Percentiles rank a stretch among this genome's conserved stretches.
Evolutionary conservation across 2,329 filamentous ascomycete species (phyloP).

Genomic region (Epichloe sibirici): DNA sequence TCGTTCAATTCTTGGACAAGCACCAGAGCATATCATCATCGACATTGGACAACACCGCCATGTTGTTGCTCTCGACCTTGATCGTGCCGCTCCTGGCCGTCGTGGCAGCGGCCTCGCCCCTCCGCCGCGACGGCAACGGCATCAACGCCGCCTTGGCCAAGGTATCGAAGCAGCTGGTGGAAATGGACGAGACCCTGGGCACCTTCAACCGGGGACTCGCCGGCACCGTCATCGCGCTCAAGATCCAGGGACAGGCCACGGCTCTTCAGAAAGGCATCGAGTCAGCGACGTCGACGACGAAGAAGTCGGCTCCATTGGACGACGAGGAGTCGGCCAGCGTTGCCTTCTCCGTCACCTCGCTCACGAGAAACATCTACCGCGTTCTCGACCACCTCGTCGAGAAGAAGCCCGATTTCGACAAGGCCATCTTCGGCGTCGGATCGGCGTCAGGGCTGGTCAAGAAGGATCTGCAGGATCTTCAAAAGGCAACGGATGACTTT

Average conservation of each 20-base stretch:
- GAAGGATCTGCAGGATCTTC: neutral
- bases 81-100: neutral
- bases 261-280: neutral
- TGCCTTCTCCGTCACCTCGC: neutral
- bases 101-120: neutral
- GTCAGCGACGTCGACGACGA: neutral
- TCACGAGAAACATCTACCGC: neutral
- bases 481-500: neutral
- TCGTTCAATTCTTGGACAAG: too few relatives aligned
- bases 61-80: neutral
- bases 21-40: neutral
- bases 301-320: neutral
- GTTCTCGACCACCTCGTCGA: neutral
- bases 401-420: slow-evolving; percentile 1
- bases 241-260: neutral
- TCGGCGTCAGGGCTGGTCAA: slow-evolving; percentile 1
- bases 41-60: too few relatives aligned
- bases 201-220: neutral
- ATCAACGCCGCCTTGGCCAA: slow-evolving; percentile 1
- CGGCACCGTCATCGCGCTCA: neutral
- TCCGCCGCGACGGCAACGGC: neutral
- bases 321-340: neutral
- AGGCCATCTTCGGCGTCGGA: neutral
- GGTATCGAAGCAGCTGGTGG: neutral
- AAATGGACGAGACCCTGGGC: slow-evolving; percentile 1